These are phyloP conservation scores for Capsicum pubescens DNA, from an alignment of 257 asterid species.

Conservation along the genomic window DNA sequence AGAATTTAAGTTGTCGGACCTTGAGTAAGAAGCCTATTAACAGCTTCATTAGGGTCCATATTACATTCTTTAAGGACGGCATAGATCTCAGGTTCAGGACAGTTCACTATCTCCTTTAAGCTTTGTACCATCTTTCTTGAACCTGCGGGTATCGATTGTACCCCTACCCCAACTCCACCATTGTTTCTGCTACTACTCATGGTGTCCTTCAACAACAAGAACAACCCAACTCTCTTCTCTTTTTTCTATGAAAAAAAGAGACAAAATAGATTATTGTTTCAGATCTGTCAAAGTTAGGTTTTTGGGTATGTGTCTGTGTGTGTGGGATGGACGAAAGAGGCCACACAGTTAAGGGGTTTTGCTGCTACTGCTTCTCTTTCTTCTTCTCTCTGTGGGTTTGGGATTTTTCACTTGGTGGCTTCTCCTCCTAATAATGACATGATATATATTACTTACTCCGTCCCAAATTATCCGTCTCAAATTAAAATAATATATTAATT, in stretches of 20 bases:
- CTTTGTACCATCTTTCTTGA: conserved; percentile 79
- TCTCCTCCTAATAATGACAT: not conserved
- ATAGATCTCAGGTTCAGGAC: conserved; percentile 88
- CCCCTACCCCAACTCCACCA: conserved; percentile 32
- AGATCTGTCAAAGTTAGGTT: conserved; percentile 19
- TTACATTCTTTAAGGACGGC: conserved; percentile 87
- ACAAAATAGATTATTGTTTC: not conserved
- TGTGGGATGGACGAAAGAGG: not conserved
- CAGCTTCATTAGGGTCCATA: conserved; percentile 97
- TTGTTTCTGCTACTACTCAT: conserved; percentile 33
- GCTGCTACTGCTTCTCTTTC: not conserved
- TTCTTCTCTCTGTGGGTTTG: conserved; percentile 16
- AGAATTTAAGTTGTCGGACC: conserved; percentile 48
- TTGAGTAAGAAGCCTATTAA: conserved; percentile 77
- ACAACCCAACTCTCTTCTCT: not conserved
- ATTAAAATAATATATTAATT: too few species aligned
- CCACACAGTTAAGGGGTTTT: not conserved
- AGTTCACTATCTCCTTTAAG: conserved; percentile 86
- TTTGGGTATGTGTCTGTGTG: not conserved
- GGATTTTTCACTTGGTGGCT: conserved; percentile 13
- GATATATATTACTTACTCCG: too few species aligned
- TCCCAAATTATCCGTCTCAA: too few species aligned
- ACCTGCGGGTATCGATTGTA: conserved; percentile 59
- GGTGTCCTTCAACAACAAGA: not conserved
- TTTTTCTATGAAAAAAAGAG: conserved; percentile 25